These are phyloP conservation scores for Blastobotrys peoriensis DNA, from an alignment of 805 yeast genomes.

Conservation along the genomic window DNA sequence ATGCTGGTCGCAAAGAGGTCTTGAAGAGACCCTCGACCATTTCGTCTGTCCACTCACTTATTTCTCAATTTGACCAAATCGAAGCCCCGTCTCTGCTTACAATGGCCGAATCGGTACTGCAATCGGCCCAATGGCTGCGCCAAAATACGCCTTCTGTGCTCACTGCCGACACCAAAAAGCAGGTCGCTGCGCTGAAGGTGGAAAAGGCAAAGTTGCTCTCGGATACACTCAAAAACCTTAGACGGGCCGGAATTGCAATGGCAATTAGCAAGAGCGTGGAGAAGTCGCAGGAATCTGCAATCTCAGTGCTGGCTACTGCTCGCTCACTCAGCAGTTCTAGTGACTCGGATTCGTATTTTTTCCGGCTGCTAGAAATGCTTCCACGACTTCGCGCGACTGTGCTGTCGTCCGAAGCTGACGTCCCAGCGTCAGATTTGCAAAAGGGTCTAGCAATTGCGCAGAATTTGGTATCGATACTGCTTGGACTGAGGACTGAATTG, in stretches of 20 bases:
- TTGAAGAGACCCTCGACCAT: constrained; percentile 42
- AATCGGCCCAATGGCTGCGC: constrained; percentile 56
- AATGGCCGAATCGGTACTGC: constrained; percentile 48
- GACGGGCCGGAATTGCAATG: constrained; percentile 68
- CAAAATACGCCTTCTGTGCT: constrained; percentile 70
- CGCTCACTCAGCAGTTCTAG: constrained; percentile 37
- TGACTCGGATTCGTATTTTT: constrained; percentile 49
- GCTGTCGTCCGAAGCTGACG: constrained; percentile 57
- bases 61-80: constrained; percentile 30
- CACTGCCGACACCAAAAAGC: constrained; percentile 70
- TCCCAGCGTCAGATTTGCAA: constrained; percentile 66
- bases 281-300: constrained; percentile 54
- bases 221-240: constrained; percentile 67
- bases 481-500: constrained; percentile 24
- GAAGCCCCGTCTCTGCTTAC: constrained; percentile 45
- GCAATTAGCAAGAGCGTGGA: constrained; percentile 62
- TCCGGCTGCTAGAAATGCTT: constrained; percentile 66
- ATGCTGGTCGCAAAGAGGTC: background rate
- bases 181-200: constrained; percentile 63
- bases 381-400: constrained; percentile 72
- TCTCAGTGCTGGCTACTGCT: constrained; percentile 52
- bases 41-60: constrained; percentile 50
- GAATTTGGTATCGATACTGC: constrained; percentile 54
- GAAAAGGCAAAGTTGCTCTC: constrained; percentile 76
- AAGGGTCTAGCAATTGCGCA: constrained; percentile 75